Evolutionary conservation across 1,284 basidiomycete species (phyloP), one percentile per base, ranked within the genome.

Genomic region (Papiliotrema terrestris): DNA sequence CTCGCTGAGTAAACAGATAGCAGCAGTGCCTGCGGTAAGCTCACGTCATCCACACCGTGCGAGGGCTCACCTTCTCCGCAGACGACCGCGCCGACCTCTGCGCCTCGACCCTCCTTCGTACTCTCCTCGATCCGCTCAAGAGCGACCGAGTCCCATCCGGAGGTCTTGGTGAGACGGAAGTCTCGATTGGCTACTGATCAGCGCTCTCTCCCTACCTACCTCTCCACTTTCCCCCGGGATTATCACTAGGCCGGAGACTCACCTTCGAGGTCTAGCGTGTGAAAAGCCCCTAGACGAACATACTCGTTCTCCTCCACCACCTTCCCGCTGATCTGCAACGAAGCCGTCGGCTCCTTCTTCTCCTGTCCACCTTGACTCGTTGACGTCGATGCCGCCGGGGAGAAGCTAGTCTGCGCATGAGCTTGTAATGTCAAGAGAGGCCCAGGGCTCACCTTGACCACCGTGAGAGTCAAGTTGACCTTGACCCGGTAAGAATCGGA

Each of bases 81-180:
- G 1, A 99, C 91, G 17, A 99, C 83, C 0, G 96, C 96, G 9
- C 90, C 96, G 1, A 99, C 89, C 73, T 99, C 95, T 2, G 96
- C 96, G 0, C 94, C 91, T 65, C 88, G 81, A 20, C 92, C 93
- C n/a, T 91, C 91, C 47, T 90, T 81, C 54, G 90, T 91, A 36
- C 91, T 84, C 65, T 98, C 96, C 51, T 87, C 81, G 0, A 98
- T 84, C 25, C 94, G 81, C 49, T 86, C 83, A 22, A 90, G 74
- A 6, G 93, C 88, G 51, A 98, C 80, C 55, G 87, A 89, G 71
- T 98, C 96, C 96, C 96, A 99, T 25, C 82, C 81, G 50, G 86
- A 84, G 0, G 78, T 74, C 75, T 98, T 99, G 68, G 89, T 88
- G 62, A 99, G 88, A 42, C 91, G 85, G 54, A 99, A 84, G 68